Evolutionary conservation across 805 yeast species (phyloP), one percentile per base, ranked within the genome.

Genomic region (Starmerella bombicola): DNA sequence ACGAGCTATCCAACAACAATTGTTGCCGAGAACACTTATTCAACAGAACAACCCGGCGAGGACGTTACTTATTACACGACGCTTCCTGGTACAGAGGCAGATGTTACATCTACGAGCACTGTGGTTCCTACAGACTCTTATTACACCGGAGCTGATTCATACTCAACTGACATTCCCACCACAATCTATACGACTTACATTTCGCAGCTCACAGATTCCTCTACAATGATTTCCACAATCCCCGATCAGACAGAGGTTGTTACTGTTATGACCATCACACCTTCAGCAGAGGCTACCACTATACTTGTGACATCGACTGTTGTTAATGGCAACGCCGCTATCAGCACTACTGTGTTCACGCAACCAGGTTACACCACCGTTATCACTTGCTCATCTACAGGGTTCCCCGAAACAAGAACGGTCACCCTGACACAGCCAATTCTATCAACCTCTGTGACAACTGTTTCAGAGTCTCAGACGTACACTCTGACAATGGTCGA

Each of bases 311-410:
- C 39, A 21, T 19, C 29, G n/a, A 25, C 42, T 9, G 4, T 10
- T 13, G 29, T 18, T 20, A 29, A 3, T 24, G 32, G 29, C 26
- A 18, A 16, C 30, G 37, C 6, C 13, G 29, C 32, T 23, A 16
- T 18, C 18, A 9, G 13, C 2, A 35, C 45, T 2, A 18, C 41
- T 4, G 34, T 15, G n/a, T 35, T 36, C 34, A 42, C 42, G 7
- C 41, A 43, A 30, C 46, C 49, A 3, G 46, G 36, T 4, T 45
- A 42, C 25, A 33, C 49, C 1, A 42, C 49, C 2, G 38, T 36
- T 2, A 16, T 45, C 2, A 12, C 30, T 10, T n/a, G n/a, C n/a
- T n/a, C n/a, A n/a, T 41, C 44, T 1, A 42, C 46, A 7, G 39
- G 24, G 24, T 8, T 43, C 3, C 35, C 23, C n/a, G 40, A 41